Percentiles rank a stretch among this genome's conserved stretches.
Evolutionary conservation across 2,329 filamentous ascomycete species (phyloP).

Genomic region (Curvularia eragrostidis): DNA sequence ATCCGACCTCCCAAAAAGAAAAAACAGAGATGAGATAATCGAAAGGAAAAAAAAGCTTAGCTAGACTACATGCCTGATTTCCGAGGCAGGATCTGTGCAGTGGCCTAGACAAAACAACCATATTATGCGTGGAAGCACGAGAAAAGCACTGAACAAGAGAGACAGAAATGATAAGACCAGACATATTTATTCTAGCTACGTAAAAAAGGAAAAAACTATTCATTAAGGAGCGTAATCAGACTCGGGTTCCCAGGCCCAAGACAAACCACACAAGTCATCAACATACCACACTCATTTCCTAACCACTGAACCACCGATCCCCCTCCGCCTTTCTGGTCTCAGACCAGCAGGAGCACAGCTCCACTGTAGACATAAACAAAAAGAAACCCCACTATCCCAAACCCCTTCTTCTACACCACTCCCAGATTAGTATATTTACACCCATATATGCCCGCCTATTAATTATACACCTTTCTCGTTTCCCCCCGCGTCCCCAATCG

Average conservation of each 20-base stretch:
- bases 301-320: neutral
- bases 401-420: neutral
- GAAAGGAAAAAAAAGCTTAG: constrained; percentile 10
- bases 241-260: constrained; percentile 31
- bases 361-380: no score
- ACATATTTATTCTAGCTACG: constrained; percentile 5
- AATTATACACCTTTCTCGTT: neutral
- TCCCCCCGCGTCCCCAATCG: neutral
- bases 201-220: neutral
- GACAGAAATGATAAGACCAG: neutral
- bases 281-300: constrained; percentile 5
- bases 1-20: neutral
- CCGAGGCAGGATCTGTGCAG: neutral
- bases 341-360: neutral
- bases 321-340: neutral
- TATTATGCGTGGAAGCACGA: neutral
- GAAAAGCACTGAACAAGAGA: neutral
- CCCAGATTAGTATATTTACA: neutral
- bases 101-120: neutral
- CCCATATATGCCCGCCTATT: neutral
- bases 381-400: neutral
- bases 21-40: neutral
- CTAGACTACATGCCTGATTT: constrained; percentile 6
- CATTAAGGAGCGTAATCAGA: constrained; percentile 30
- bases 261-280: constrained; percentile 15